Evolutionary conservation across 83 land plant genomes (phyloP).

Genomic region (Larix sibirica): DNA sequence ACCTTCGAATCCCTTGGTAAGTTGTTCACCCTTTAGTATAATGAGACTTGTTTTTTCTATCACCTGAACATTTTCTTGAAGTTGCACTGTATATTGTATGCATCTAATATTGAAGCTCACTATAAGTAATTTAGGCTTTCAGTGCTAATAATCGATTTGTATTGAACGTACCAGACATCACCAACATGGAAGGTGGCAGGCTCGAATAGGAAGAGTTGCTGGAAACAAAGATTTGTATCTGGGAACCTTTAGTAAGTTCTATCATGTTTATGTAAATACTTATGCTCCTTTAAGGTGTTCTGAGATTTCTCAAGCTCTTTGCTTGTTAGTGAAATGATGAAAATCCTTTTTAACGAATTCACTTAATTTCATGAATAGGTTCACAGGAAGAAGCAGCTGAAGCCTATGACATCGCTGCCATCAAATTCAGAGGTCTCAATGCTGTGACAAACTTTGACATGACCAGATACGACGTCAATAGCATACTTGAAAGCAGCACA

Average conservation of each 20-base stretch:
- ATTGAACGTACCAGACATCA: slow-evolving; percentile 62
- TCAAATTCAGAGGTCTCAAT: slow-evolving; percentile 75
- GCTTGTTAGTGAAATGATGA: too few species aligned
- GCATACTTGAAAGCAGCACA: slow-evolving; percentile 63
- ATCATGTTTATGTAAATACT: background rate
- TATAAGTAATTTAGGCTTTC: too few species aligned
- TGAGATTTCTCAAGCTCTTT: background rate
- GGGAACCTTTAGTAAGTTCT: slow-evolving; percentile 92
- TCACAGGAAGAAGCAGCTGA: slow-evolving; percentile 90
- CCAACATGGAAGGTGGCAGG: slow-evolving; percentile 99
- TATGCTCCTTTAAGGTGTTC: background rate
- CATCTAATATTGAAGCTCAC: too few species aligned
- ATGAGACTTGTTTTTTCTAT: too few species aligned
- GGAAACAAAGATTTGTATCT: slow-evolving; percentile 96
- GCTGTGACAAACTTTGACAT: slow-evolving; percentile 90
- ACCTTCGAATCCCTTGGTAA: too few species aligned
- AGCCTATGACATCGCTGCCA: slow-evolving; percentile 87
- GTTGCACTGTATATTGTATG: too few species aligned
- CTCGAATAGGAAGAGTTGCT: slow-evolving; percentile 97
- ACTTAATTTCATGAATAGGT: slow-evolving; percentile 27
- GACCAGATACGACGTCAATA: slow-evolving; percentile 74
- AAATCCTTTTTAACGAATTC: too few species aligned
- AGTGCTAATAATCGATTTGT: too few species aligned
- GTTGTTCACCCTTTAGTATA: too few species aligned
- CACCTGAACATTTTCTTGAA: too few species aligned